Percentiles rank a stretch among this genome's conserved stretches.
These are phyloP conservation scores for Sporobolomyces phaffii DNA, from an alignment of 768 basidiomycete genomes.

Conservation along the genomic window DNA sequence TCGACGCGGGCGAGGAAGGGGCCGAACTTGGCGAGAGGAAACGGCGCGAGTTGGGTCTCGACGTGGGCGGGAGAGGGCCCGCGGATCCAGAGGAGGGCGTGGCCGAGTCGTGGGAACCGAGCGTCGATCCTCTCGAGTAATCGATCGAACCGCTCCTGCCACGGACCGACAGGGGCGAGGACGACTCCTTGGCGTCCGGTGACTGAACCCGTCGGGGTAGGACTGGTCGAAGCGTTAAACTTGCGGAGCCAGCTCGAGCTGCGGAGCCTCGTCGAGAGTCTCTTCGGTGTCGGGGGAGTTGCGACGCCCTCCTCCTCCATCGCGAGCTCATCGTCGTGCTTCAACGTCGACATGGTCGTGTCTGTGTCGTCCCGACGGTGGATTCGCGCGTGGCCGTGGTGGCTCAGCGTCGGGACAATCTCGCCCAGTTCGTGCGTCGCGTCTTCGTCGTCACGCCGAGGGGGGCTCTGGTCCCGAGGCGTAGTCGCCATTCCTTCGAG, in stretches of 20 bases:
- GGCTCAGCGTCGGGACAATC: background rate
- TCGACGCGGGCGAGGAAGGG: constrained; percentile 15
- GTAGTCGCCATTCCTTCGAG: background rate
- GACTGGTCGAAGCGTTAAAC: background rate
- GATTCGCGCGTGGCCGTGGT: background rate
- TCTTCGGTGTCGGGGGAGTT: background rate
- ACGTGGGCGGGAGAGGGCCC: constrained; percentile 30
- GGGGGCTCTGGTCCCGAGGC: background rate
- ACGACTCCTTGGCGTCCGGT: constrained; percentile 1
- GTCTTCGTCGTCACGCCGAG: too few species aligned
- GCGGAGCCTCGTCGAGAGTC: background rate
- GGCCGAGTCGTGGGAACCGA: background rate
- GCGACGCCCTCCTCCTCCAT: background rate
- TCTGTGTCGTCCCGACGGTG: background rate
- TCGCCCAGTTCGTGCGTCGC: background rate
- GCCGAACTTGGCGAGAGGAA: constrained; percentile 20
- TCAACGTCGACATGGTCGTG: background rate
- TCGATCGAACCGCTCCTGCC: constrained; percentile 6
- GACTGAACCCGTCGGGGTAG: background rate
- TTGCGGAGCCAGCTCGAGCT: constrained; percentile 3
- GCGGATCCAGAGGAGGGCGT: constrained; percentile 6
- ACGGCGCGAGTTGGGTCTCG: constrained; percentile 23
- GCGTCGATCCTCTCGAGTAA: too few species aligned
- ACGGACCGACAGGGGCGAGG: background rate
- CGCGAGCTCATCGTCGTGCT: background rate